Percentiles rank a stretch among this genome's conserved stretches.
Conservation (phyloP, 495 filamentous ascomycete genomes). For the Daldinia loculata region DNA sequence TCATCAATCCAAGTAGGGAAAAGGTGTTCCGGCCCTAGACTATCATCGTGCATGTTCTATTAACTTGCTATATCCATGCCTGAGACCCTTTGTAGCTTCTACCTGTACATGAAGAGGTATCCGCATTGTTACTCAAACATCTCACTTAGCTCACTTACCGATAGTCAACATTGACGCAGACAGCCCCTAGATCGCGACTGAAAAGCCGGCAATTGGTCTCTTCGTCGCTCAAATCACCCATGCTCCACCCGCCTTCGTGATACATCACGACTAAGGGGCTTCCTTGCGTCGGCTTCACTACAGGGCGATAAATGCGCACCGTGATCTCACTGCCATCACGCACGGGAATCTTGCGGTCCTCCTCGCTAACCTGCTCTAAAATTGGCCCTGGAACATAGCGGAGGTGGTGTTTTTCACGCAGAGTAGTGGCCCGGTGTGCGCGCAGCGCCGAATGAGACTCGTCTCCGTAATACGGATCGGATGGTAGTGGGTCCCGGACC, state of each 20-base stretch:
- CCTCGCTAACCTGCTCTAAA: slow-evolving; percentile 39
- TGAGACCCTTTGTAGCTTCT: not conserved
- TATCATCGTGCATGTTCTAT: slow-evolving; percentile 11
- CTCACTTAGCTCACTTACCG: slow-evolving; percentile 21
- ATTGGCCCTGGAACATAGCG: slow-evolving; percentile 38
- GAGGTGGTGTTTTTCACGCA: slow-evolving; percentile 41
- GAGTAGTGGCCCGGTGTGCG: slow-evolving; percentile 34
- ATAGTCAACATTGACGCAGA: slow-evolving; percentile 57
- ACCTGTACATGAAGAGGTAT: not conserved
- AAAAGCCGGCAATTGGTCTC: slow-evolving; percentile 46
- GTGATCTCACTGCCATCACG: slow-evolving; percentile 52
- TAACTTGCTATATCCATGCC: not conserved
- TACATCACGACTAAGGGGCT: slow-evolving; percentile 55
- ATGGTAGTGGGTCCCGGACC: slow-evolving; percentile 24
- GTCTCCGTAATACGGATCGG: slow-evolving; percentile 46
- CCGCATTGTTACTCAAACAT: not conserved
- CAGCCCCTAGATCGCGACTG: slow-evolving; percentile 46
- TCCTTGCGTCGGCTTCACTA: slow-evolving; percentile 35
- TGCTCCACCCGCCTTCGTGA: slow-evolving; percentile 57
- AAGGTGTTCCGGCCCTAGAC: slow-evolving; percentile 58
- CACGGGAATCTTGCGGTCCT: slow-evolving; percentile 50
- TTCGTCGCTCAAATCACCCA: slow-evolving; percentile 51
- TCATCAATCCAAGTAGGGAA: slow-evolving; percentile 59
- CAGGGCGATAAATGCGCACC: slow-evolving; percentile 50
- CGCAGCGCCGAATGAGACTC: slow-evolving; percentile 26